Base-by-base conservation (phyloP, 176 grass and related monocot species). In the Ensete ventricosum region DNA sequence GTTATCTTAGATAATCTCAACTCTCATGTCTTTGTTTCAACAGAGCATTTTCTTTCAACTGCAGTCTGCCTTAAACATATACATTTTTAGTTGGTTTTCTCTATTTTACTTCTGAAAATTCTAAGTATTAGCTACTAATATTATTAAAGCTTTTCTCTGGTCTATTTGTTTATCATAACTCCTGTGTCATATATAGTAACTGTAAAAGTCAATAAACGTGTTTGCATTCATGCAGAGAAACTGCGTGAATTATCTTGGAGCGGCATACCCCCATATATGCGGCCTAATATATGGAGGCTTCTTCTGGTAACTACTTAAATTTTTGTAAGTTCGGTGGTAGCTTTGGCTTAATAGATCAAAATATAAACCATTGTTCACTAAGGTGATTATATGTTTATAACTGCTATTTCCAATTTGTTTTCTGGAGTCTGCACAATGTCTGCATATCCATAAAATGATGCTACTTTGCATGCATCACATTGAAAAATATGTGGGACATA, bases 231-330 rank as follows among this genome's bases (percentile, higher is more conserved):
- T 87, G 76, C 80, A 99, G 96, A 99, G 53, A 99, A 95, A 55
- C 75, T 99, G 52, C 91, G 88, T 25, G 96, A 99, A 75, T 73
- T 99, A 80, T 89, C 96, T 89, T 99, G 96, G 96, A 99, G 96
- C 19, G 96, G 88, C 64, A 82, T 99, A 24, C 96, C 96, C 22
- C 96, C 96, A 88, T 95, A 91, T 88, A 95, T 99, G 91, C 91
- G 96, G 51, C 91, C 91, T 75, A 94, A 94, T 48, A 78, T 95
- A 69, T 99, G 91, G 96, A 91, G 91, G 76, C 88, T 99, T 86
- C 91, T 99, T 78, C 86, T 99, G 96, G 91, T 99, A 83, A 84
- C 70, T 72, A 12, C 8, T 20, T n/a, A 14, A n/a, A 11, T 17
- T 50, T 70, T 48, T 70, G 13, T 17, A 69, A 70, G 3, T 62